Evolutionary conservation across 192 early-diverging fungal species (phyloP), one percentile per base, ranked within the genome.

Genomic region (Phlyctochytrium arcticum): DNA sequence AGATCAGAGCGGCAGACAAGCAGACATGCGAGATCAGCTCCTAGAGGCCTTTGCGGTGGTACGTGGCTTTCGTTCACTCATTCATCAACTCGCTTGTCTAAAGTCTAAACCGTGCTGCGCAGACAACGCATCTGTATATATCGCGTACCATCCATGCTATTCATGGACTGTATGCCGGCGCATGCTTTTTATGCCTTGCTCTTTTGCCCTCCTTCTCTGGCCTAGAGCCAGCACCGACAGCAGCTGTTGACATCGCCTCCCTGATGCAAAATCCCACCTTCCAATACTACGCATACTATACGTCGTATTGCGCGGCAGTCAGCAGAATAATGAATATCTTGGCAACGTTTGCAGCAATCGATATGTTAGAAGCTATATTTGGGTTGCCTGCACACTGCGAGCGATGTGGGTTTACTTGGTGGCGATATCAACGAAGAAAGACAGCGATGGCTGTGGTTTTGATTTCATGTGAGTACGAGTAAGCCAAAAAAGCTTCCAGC

Each of bases 141-240:
- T 12, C 39, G 12, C 39, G 21, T n/a, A 44, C 35, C 10, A 30
- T 39, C 6, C 62, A 54, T 54, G 4, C 54, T 34, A 12, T 54
- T 15, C 50, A 53, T 37, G 62, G 62, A 23, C 12, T 64, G 24
- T 64, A 53, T 37, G 48, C 50, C 26, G 62, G 62, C 7, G 12
- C 35, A 8, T 64, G 62, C 34, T 33, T 64, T 17, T 50, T 64
- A 24, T 54, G 31, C 9, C 21, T 64, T 6, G 5, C 54, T 3
- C 31, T 64, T 7, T 50, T 64, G 5, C 62, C 62, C 5, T 29
- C 49, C 2, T 54, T 64, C 26, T 21, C 24, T 4, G 8, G 10
- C 15, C 39, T 19, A 23, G 35, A 35, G n/a, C 31, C 26, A 46
- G 6, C 62, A 36, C 8, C 23, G 33, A 37, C 48, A 26, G 35